phyloP scores from a whole-genome alignment of 257 asterid genomes.

The Penstemon eatonii region DNA sequence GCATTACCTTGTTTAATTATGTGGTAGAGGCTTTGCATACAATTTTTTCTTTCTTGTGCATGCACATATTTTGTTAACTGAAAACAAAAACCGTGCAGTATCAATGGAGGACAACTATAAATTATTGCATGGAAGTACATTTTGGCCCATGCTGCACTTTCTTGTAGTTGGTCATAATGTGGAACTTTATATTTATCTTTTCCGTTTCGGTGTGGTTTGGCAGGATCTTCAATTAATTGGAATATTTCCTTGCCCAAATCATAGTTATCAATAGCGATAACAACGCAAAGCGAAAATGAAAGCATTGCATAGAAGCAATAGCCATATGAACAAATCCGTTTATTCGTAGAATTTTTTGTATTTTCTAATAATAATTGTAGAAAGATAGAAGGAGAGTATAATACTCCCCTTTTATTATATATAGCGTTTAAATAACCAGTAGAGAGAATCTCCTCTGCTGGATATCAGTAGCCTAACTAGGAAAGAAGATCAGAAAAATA shows the following conservation, averaged over 20 bases:
- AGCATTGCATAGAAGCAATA: no score
- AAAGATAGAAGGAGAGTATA: no score
- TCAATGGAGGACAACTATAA: background rate
- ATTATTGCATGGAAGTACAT: slow-evolving; percentile 8
- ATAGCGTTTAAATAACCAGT: no score
- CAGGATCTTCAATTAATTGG: slow-evolving; percentile 9
- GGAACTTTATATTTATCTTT: background rate
- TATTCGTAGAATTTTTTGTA: no score
- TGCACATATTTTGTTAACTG: background rate
- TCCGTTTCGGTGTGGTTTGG: slow-evolving; percentile 10
- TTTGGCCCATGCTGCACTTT: background rate
- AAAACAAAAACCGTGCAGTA: background rate
- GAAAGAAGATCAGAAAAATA: no score
- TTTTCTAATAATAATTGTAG: no score
- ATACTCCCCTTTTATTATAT: no score
- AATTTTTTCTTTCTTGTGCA: background rate
- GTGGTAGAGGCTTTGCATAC: background rate
- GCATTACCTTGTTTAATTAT: slow-evolving; percentile 8
- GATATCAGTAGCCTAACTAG: no score
- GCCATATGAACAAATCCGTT: no score
- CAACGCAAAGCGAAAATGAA: no score
- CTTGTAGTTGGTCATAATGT: slow-evolving; percentile 15
- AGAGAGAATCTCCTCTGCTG: no score
- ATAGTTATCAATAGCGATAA: no score
- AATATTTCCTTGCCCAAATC: slow-evolving; percentile 9